Evolutionary conservation across 371 early-diverging fungal genomes (phyloP), one percentile per base, ranked within the genome.

Genomic region (Syncephalastrum contaminatum): DNA sequence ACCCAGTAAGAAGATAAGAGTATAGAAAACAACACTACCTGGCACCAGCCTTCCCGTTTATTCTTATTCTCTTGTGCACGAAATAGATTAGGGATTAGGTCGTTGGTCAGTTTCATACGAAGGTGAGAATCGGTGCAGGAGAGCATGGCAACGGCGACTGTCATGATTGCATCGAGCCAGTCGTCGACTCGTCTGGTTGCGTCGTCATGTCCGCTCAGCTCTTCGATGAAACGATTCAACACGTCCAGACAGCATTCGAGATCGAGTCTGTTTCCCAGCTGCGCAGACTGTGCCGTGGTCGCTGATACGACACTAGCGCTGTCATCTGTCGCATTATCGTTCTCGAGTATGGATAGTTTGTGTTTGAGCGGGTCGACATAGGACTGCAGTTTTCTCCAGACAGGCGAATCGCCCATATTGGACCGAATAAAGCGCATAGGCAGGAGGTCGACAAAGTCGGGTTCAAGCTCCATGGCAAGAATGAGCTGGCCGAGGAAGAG

Each of bases 361-460:
- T 42, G 18, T 20, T 27, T 39, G 42, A 40, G 46, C 4, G 15
- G 6, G 10, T 50, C 20, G 21, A 48, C 51, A 15, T 43, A 22
- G 4, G 48, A 50, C 18, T 59, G 49, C 0, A 63, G 40, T 41
- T 56, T 43, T 50, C 58, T 48, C 69, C 66, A 63, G 6, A n/a
- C 18, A n/a, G 15, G 42, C 27, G 43, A 16, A 14, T 53, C 53
- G 30, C 12, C 55, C 18, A 75, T 18, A 43, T 51, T 58, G 0
- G 53, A 18, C 16, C 58, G 46, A 27, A 56, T 59, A 56, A 66
- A 77, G 3, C 48, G 46, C 21, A 77, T 51, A 0, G 78, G 78
- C 24, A 70, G 61, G 14, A 77, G 55, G 49, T 74, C 78, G 4
- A 77, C 74, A 56, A 77, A 74, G 49, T 77, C 78, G 14, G 70